Evolutionary conservation across 495 filamentous ascomycete genomes (phyloP).

Genomic region (Bryoglossum gracile): DNA sequence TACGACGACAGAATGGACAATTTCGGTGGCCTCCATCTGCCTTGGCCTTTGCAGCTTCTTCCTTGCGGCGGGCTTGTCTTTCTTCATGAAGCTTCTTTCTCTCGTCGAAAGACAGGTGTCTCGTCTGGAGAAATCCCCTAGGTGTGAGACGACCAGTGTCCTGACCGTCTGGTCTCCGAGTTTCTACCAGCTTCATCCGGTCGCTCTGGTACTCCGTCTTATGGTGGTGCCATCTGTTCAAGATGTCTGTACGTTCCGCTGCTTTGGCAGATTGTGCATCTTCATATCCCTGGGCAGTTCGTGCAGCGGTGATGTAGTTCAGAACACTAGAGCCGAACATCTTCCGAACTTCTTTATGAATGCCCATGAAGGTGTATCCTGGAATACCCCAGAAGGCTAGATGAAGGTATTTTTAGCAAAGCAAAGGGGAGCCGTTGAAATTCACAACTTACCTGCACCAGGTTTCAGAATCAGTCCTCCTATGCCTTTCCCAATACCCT

Average conservation of each 20-base stretch:
- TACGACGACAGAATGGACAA: conserved; percentile 22
- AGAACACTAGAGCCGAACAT: conserved; percentile 53
- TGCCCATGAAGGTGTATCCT: conserved; percentile 67
- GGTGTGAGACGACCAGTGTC: conserved; percentile 22
- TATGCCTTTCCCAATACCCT: conserved; percentile 69
- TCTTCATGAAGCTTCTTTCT: conserved; percentile 44
- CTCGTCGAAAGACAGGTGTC: conserved; percentile 34
- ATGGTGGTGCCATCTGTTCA: conserved; percentile 48
- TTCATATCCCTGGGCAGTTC: conserved; percentile 63
- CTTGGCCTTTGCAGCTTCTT: conserved; percentile 24
- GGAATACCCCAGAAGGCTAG: conserved; percentile 54
- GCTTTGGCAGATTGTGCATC: conserved; percentile 42
- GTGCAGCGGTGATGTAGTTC: conserved; percentile 65
- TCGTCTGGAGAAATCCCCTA: conserved; percentile 35
- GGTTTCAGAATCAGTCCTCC: conserved; percentile 67
- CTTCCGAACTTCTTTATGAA: conserved; percentile 65
- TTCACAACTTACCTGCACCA: conserved; percentile 45
- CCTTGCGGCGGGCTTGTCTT: conserved; percentile 24
- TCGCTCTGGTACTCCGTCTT: conserved; percentile 43
- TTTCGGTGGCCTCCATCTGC: conserved; percentile 4
- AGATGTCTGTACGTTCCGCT: conserved; percentile 50
- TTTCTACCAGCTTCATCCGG: conserved; percentile 17
- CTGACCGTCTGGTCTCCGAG: conserved; percentile 16
- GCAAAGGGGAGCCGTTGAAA: not conserved
- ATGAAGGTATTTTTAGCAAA: not conserved